phyloP scores from a whole-genome alignment of 495 filamentous ascomycete genomes.

The Articulospora tetracladia region DNA sequence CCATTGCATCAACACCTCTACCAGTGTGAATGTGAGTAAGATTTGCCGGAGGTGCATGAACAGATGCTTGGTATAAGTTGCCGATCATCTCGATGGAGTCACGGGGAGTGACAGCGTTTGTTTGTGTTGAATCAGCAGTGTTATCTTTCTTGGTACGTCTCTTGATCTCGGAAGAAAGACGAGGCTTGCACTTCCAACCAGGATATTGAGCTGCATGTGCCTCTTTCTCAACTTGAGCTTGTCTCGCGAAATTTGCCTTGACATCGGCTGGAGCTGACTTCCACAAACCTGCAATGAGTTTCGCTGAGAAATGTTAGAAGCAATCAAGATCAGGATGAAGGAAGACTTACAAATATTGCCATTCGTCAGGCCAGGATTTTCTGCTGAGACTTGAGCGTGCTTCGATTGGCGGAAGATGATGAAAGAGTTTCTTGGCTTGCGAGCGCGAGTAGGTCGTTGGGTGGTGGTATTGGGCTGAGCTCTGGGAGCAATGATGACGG shows the following conservation, averaged over 20 bases:
- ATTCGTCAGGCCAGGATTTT: slow-evolving; percentile 37
- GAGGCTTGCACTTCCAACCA: slow-evolving; percentile 45
- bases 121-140: no score
- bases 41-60: no score
- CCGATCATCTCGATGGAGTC: no score
- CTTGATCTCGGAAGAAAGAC: slow-evolving; percentile 45
- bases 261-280: slow-evolving; percentile 31
- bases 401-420: slow-evolving; percentile 42
- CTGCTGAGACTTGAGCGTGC: slow-evolving; percentile 31
- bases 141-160: neutral
- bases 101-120: no score
- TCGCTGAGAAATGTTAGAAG: slow-evolving; percentile 33
- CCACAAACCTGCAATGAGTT: slow-evolving; percentile 42
- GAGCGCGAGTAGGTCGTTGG: slow-evolving; percentile 24
- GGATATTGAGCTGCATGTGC: slow-evolving; percentile 41
- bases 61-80: no score
- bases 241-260: slow-evolving; percentile 29
- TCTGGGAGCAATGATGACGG: no score
- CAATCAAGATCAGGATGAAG: neutral
- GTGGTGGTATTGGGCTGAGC: neutral
- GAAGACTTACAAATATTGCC: slow-evolving; percentile 43
- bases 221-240: slow-evolving; percentile 36
- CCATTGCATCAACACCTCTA: no score
- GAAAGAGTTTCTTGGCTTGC: slow-evolving; percentile 39
- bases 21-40: no score